These are phyloP conservation scores for Aspergillus felis DNA, from an alignment of 2,329 filamentous ascomycete species.

Conservation along the genomic window DNA sequence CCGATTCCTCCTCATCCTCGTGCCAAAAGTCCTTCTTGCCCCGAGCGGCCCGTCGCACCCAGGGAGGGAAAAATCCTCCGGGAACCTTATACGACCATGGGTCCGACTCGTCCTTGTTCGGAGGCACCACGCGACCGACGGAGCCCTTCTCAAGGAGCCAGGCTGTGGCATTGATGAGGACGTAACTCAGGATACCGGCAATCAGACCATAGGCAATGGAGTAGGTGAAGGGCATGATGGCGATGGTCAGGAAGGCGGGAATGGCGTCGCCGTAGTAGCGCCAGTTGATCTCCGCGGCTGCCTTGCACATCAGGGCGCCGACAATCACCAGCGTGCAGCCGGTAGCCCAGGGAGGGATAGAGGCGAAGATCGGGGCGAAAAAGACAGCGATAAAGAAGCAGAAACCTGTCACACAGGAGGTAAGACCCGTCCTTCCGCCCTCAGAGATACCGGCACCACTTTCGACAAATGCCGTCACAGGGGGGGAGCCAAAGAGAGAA, in stretches of 20 bases:
- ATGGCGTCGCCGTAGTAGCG: constrained; percentile 77
- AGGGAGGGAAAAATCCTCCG: constrained; percentile 70
- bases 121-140: constrained; percentile 67
- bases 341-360: constrained; percentile 84
- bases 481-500: constrained; percentile 70
- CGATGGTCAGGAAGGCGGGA: constrained; percentile 78
- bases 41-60: constrained; percentile 59
- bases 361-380: constrained; percentile 87
- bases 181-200: constrained; percentile 72
- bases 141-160: constrained; percentile 65
- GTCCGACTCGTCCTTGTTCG: constrained; percentile 72
- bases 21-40: constrained; percentile 76
- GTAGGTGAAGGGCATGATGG: constrained; percentile 86
- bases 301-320: constrained; percentile 78
- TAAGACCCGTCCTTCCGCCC: constrained; percentile 80
- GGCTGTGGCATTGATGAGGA: constrained; percentile 67
- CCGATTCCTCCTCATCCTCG: constrained; percentile 20
- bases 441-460: constrained; percentile 88
- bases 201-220: constrained; percentile 84
- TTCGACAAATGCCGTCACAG: constrained; percentile 83
- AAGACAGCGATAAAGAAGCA: constrained; percentile 86
- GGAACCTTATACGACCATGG: constrained; percentile 74
- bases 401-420: constrained; percentile 70
- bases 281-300: constrained; percentile 85
- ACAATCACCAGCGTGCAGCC: constrained; percentile 84